Base-by-base conservation (phyloP, 495 filamentous ascomycete species). In the Paragyromitra xinjiangensis region DNA sequence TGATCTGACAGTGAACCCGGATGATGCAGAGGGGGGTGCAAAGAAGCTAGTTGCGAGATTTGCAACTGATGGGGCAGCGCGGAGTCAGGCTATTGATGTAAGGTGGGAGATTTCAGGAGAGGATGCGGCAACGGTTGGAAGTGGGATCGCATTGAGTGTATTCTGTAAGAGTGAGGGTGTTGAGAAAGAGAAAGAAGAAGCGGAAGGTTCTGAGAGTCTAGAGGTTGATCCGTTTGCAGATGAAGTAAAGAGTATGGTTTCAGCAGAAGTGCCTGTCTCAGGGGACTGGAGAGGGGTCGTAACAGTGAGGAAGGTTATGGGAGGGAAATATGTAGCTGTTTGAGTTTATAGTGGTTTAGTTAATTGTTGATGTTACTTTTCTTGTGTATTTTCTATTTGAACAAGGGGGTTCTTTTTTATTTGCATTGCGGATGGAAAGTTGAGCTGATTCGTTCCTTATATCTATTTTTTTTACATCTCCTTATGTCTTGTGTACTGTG, bases 231-330 rank as follows among this genome's bases (percentile, higher is more conserved):
- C 91, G 1, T 93, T 93, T 82, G 91, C 91, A 6, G 91, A 92
- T 73, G 83, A 81, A 34, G 71, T 64, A 1, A 81, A 69, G 48
- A 78, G 79, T 37, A 73, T 59, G 40, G 69, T 70, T n/a, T 72
- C 66, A 40, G 66, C 78, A 24, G 82, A 83, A 69, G 29, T 81
- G 83, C 26, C 55, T 14, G 5, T 83, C 81, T 29, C 16, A 22
- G 62, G 39, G 84, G 86, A 82, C 58, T 98, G 95, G 95, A 90
- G 88, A 42, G 89, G 91, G 26, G 88, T 97, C 51, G 88, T 89
- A 24, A 88, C 90, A 0, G 85, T 89, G 65, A 91, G 89, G 85
- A 95, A 91, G 84, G 80, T 97, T 69, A 86, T 91, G 29, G 92
- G 90, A 81, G 94, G 94, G 56, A 94, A 92, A 84, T 97, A 95